Conservation (phyloP, 1,284 basidiomycete species). For the Hemileia vastatrix region DNA sequence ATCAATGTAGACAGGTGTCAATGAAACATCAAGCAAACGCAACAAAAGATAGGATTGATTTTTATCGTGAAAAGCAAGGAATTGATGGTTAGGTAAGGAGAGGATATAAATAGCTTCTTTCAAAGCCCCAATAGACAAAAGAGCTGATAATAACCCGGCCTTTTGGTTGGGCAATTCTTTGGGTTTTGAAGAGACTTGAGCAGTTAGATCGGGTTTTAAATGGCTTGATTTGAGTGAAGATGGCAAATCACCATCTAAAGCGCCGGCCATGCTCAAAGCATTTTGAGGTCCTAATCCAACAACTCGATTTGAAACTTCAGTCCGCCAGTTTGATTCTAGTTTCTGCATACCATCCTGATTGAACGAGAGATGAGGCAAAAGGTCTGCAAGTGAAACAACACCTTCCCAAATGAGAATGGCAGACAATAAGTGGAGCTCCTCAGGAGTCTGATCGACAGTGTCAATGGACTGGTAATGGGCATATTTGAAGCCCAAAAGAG, state of each 20-base stretch:
- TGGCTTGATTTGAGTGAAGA: slow-evolving; percentile 28
- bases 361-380: slow-evolving; percentile 66
- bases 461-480: slow-evolving; percentile 66
- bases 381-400: slow-evolving; percentile 70
- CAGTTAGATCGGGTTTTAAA: background rate
- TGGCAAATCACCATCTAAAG: background rate
- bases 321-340: slow-evolving; percentile 14
- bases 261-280: slow-evolving; percentile 25
- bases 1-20: slow-evolving; percentile 17
- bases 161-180: slow-evolving; percentile 67
- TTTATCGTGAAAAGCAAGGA: slow-evolving; percentile 47
- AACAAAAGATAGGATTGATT: slow-evolving; percentile 76
- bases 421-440: slow-evolving; percentile 66
- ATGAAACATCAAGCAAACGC: slow-evolving; percentile 58
- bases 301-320: slow-evolving; percentile 15
- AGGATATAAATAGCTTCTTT: slow-evolving; percentile 67
- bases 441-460: slow-evolving; percentile 54
- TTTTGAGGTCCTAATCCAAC: slow-evolving; percentile 2
- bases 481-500: slow-evolving; percentile 94
- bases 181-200: background rate
- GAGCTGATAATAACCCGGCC: slow-evolving; percentile 64
- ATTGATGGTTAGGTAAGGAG: slow-evolving; percentile 73
- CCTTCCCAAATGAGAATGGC: slow-evolving; percentile 81
- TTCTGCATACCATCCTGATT: slow-evolving; percentile 33
- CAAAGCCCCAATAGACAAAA: slow-evolving; percentile 75